A percentile compares a stretch with the other conserved stretches of the same genome.
These are phyloP conservation scores for Isabelozyma gotoi DNA, from an alignment of 805 yeast genomes.

Conservation along the genomic window DNA sequence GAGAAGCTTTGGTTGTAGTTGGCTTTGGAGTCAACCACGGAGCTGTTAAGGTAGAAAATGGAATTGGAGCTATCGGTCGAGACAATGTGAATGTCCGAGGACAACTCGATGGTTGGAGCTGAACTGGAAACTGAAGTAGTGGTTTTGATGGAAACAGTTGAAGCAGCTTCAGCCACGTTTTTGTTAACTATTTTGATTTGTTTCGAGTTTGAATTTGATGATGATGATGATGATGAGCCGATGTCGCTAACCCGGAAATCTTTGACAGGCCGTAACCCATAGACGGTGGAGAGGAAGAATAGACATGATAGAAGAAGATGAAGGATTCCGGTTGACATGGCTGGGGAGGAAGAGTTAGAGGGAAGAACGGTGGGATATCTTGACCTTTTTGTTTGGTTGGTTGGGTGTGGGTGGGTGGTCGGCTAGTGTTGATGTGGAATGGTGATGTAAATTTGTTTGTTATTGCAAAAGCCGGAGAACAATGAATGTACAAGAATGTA, in stretches of 20 bases:
- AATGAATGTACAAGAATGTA: too few relatives aligned
- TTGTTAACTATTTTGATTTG: not conserved
- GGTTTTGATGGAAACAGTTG: conserved; percentile 7
- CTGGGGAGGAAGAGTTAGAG: not conserved
- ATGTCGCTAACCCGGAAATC: conserved; percentile 1
- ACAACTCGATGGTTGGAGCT: conserved; percentile 14
- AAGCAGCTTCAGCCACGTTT: not conserved
- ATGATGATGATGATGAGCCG: not conserved
- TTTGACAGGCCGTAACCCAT: not conserved
- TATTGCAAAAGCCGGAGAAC: too few relatives aligned
- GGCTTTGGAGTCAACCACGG: conserved; percentile 19
- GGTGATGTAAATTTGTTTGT: too few relatives aligned
- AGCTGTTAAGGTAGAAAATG: conserved; percentile 15
- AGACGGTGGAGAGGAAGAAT: not conserved
- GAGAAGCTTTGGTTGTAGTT: conserved; percentile 40
- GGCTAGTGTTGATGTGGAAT: too few relatives aligned
- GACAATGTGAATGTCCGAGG: conserved; percentile 14
- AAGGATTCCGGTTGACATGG: not conserved
- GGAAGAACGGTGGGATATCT: too few relatives aligned
- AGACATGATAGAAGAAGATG: not conserved
- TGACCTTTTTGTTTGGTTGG: too few relatives aligned
- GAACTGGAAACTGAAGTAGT: conserved; percentile 8
- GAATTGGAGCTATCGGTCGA: conserved; percentile 19
- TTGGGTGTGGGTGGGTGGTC: too few relatives aligned
- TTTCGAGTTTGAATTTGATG: not conserved